Conservation (phyloP, 305 asterid genomes). For the Fraxinus angustifolia region DNA sequence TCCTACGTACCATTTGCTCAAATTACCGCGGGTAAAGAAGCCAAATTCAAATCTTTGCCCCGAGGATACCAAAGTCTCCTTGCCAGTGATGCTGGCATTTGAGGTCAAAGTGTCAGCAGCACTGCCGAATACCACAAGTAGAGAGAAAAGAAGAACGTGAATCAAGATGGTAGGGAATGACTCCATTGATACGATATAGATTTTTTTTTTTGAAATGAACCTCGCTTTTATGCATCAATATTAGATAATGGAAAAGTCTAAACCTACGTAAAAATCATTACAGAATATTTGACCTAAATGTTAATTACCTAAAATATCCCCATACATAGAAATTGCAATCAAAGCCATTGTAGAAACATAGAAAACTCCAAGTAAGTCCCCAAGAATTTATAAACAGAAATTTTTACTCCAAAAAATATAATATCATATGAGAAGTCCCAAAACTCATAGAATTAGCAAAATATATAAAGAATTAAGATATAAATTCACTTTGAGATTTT, state of each 20-base stretch:
- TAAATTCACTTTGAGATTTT: too few relatives aligned
- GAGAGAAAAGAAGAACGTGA: neutral
- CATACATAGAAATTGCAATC: too few relatives aligned
- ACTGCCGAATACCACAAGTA: neutral
- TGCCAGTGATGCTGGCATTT: slow-evolving; percentile 16
- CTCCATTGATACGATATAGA: neutral
- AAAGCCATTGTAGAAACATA: too few relatives aligned
- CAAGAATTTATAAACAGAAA: too few relatives aligned
- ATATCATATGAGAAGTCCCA: too few relatives aligned
- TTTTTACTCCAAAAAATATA: too few relatives aligned
- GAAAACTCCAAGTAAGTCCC: too few relatives aligned
- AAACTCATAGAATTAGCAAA: too few relatives aligned
- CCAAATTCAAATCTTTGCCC: slow-evolving; percentile 26
- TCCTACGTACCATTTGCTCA: slow-evolving; percentile 21
- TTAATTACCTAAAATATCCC: too few relatives aligned
- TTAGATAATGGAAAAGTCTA: neutral
- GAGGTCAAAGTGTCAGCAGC: slow-evolving; percentile 9
- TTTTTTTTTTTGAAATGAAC: neutral
- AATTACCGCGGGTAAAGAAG: slow-evolving; percentile 25
- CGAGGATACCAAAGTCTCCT: slow-evolving; percentile 21
- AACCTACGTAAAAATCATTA: too few relatives aligned
- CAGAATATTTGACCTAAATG: too few relatives aligned
- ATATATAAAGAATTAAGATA: too few relatives aligned
- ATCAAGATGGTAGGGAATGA: neutral
- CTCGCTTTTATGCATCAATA: neutral